Base-by-base conservation (phyloP, 2,329 filamentous ascomycete genomes). In the Ceratocystiopsis minuta region DNA sequence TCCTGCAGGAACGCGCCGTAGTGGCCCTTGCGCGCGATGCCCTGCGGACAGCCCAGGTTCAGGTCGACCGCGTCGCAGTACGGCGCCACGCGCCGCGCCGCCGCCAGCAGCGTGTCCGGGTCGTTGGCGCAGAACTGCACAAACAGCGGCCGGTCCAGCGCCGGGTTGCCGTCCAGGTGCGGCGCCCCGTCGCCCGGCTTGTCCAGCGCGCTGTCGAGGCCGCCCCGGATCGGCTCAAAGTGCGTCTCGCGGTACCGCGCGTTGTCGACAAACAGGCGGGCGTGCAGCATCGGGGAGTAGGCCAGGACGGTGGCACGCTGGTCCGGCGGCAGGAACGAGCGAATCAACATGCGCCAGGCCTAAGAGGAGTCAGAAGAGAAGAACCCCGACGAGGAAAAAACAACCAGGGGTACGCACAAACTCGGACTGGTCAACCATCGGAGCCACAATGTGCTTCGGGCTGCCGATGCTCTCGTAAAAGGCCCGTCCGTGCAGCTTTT, bases 391-490 rank as follows among this genome's bases (percentile, higher is more conserved):
- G n/a, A n/a, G n/a, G n/a, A n/a, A n/a, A n/a, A n/a, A n/a, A n/a
- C n/a, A n/a, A n/a, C n/a, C 48, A 37, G n/a, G n/a, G n/a, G n/a
- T n/a, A 66, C 79, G 50, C 66, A 94, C 87, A 65, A 96, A 95
- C 65, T 98, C 90, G 31, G 86, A 95, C 59, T 95, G 84, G 55
- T 98, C 88, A 17, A 98, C 90, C 90, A 98, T 98, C 33, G 90
- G 90, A 32, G 90, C 90, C 43, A 98, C 71, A 28, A 98, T 75
- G 50, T 81, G 78, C 61, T 84, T 94, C 2, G 90, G 90, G 46
- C 80, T 87, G 17, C 90, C 90, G 47, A 98, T 80, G 55, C 83
- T 93, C 63, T 95, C 78, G 55, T 96, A 98, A 57, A 98, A 96
- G 13, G 81, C 82, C 44, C 90, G 69, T 1, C 90, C 90, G 52